phyloP scores from a whole-genome alignment of 495 filamentous ascomycete species.

The Ascobolus immersus region DNA sequence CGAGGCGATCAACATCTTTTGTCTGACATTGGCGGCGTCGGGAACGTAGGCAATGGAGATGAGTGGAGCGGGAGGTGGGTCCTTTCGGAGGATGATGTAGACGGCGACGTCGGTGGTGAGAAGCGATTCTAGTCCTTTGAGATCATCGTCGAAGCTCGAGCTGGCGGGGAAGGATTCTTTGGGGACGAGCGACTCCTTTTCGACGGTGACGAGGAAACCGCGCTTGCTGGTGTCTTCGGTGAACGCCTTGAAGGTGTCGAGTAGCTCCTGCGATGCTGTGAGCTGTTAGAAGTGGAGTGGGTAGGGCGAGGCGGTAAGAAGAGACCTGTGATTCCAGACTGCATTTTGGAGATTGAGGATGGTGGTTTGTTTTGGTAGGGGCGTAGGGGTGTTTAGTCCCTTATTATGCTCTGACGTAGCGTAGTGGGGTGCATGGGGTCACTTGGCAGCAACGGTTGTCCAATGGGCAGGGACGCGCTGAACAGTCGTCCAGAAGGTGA shows the following conservation, averaged over 20 bases:
- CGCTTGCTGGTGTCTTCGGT: constrained; percentile 36
- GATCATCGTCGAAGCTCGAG: constrained; percentile 37
- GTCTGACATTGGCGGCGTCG: constrained; percentile 62
- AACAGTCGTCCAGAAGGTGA: too few relatives aligned
- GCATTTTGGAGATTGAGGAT: constrained; percentile 47
- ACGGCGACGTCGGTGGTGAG: constrained; percentile 44
- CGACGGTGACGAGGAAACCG: constrained; percentile 60
- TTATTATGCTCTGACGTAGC: too few relatives aligned
- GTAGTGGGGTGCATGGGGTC: too few relatives aligned
- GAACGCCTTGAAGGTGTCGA: constrained; percentile 52
- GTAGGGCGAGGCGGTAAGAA: constrained; percentile 2
- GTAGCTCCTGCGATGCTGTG: constrained; percentile 64
- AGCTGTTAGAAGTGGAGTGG: not conserved
- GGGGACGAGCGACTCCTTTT: constrained; percentile 46
- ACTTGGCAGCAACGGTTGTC: too few relatives aligned
- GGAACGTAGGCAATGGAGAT: constrained; percentile 77
- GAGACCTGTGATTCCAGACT: constrained; percentile 64
- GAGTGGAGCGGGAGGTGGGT: constrained; percentile 25
- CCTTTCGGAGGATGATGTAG: constrained; percentile 63
- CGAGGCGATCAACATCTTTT: constrained; percentile 87
- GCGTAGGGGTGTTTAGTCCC: too few relatives aligned
- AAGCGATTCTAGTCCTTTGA: constrained; percentile 30
- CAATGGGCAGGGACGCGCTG: too few relatives aligned
- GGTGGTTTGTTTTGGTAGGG: too few relatives aligned
- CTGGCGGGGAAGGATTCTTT: constrained; percentile 28